Percentiles rank a stretch among this genome's conserved stretches.
Conservation (phyloP, 257 asterid genomes). For the Galeopsis tetrahit region DNA sequence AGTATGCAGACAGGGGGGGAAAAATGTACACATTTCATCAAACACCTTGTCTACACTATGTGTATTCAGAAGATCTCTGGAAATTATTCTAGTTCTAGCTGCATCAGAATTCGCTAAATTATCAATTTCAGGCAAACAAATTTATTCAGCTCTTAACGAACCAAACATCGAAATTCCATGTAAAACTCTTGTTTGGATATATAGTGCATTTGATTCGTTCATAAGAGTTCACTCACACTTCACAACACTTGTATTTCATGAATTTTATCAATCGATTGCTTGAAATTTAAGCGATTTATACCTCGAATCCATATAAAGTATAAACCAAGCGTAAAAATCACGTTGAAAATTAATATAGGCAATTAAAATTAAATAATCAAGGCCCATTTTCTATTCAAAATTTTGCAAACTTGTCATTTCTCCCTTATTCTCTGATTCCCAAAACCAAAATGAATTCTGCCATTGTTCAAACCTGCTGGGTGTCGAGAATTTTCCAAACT, state of each 20-base stretch:
- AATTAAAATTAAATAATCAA: not conserved
- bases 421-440: not conserved
- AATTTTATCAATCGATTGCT: not conserved
- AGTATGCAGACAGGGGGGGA: no score
- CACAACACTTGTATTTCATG: not conserved
- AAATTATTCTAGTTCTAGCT: not conserved
- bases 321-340: no score
- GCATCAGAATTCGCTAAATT: not conserved
- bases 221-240: not conserved
- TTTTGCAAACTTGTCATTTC: not conserved
- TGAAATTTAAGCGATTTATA: not conserved
- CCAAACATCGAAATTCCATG: not conserved
- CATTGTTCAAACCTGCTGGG: not conserved
- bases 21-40: no score
- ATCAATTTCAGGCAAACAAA: not conserved
- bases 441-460: no score
- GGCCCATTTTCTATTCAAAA: not conserved
- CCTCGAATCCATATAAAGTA: no score
- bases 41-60: no score
- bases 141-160: not conserved
- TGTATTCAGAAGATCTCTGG: not conserved
- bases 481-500: not conserved
- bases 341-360: not conserved
- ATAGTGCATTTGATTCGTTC: no score
- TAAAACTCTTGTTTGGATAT: not conserved